phyloP scores from a whole-genome alignment of 345 rosid species.

The Ailanthus altissimus region DNA sequence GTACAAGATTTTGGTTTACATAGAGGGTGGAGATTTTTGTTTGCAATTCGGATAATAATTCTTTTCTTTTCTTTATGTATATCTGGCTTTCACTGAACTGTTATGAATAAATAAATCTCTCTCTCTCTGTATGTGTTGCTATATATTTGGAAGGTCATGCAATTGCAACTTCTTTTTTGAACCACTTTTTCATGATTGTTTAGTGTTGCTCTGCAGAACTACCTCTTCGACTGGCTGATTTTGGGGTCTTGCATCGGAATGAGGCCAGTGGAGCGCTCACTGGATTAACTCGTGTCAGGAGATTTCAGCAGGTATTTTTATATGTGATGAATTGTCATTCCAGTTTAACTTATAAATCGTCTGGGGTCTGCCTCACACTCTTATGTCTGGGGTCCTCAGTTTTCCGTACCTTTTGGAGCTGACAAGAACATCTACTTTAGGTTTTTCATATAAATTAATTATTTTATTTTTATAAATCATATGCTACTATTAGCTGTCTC shows the following conservation, averaged over 20 bases:
- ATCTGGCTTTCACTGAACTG: not conserved
- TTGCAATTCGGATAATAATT: not conserved
- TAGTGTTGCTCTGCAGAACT: constrained; percentile 56
- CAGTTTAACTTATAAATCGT: not conserved
- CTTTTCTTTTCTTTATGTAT: not conserved
- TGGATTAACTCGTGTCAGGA: constrained; percentile 92
- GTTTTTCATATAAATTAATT: not conserved
- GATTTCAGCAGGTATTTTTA: constrained; percentile 89
- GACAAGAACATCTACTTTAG: not conserved
- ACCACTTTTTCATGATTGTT: constrained; percentile 13
- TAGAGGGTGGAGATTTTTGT: not conserved
- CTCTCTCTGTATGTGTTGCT: not conserved
- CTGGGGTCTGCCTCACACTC: not conserved
- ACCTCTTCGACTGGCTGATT: constrained; percentile 93
- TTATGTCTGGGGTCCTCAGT: not conserved
- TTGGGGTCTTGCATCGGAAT: constrained; percentile 93
- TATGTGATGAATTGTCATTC: not conserved
- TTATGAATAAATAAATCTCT: not conserved
- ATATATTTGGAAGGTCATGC: not conserved
- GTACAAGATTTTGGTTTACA: not conserved
- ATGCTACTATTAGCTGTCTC: not conserved
- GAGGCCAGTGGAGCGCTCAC: constrained; percentile 98
- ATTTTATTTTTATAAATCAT: not conserved
- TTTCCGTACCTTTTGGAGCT: not conserved
- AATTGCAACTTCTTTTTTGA: not conserved